A percentile compares a stretch with the other conserved stretches of the same genome.
Evolutionary conservation across 1,284 basidiomycete species (phyloP).

Genomic region (Mycena sp.): DNA sequence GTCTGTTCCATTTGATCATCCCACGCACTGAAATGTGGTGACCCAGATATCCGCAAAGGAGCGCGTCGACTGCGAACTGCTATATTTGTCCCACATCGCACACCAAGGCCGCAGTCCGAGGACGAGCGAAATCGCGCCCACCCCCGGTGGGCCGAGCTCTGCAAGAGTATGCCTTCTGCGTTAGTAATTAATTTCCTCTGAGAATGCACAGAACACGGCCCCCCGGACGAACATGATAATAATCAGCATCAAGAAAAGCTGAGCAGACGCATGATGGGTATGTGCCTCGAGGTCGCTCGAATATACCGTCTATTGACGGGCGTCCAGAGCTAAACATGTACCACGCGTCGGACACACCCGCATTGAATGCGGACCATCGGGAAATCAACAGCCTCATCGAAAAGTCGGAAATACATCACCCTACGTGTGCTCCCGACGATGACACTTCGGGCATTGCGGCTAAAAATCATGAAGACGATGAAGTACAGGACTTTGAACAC

Average conservation of each 20-base stretch:
- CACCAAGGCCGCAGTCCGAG: slow-evolving; percentile 54
- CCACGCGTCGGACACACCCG: slow-evolving; percentile 17
- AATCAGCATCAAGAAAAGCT: slow-evolving; percentile 60
- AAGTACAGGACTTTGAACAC: slow-evolving; percentile 41
- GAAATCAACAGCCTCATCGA: slow-evolving; percentile 31
- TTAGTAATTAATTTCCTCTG: slow-evolving; percentile 10
- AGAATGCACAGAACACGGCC: slow-evolving; percentile 66
- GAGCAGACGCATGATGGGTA: slow-evolving; percentile 70
- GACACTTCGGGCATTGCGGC: slow-evolving; percentile 64
- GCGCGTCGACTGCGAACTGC: slow-evolving; percentile 87
- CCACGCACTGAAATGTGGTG: neutral
- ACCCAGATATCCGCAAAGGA: slow-evolving; percentile 75
- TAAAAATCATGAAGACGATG: slow-evolving; percentile 60
- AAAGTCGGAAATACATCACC: slow-evolving; percentile 39
- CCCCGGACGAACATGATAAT: slow-evolving; percentile 52
- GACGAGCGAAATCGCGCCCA: slow-evolving; percentile 58
- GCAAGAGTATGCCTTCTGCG: slow-evolving; percentile 55
- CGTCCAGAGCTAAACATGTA: slow-evolving; percentile 49
- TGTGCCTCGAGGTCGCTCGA: slow-evolving; percentile 29
- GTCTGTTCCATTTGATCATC: slow-evolving; percentile 52
- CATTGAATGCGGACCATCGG: slow-evolving; percentile 10
- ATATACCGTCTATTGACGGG: slow-evolving; percentile 22
- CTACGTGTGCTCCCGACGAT: slow-evolving; percentile 73
- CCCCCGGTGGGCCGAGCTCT: slow-evolving; percentile 71
- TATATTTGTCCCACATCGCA: slow-evolving; percentile 77